Conservation (phyloP, 2,329 filamentous ascomycete species). For the Sphaceloma murrayae region DNA sequence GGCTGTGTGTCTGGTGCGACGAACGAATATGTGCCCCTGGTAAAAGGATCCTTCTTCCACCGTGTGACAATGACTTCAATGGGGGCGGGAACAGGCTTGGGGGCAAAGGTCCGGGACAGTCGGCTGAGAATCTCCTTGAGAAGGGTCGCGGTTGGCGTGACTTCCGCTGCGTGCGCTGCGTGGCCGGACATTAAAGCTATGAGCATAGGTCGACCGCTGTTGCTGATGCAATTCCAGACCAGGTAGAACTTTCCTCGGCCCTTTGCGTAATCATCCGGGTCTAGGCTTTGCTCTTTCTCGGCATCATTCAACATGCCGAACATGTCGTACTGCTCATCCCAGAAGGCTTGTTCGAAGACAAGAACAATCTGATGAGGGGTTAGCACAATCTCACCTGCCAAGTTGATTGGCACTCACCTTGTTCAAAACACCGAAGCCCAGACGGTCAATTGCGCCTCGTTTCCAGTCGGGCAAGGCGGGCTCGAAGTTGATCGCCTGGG, state of each 20-base stretch:
- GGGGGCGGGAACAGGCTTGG: constrained; percentile 58
- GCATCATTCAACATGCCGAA: constrained; percentile 82
- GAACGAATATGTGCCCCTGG: constrained; percentile 91
- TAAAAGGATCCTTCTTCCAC: constrained; percentile 84
- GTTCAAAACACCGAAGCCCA: constrained; percentile 91
- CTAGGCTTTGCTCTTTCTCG: constrained; percentile 56
- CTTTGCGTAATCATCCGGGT: constrained; percentile 67
- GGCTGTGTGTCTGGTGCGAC: constrained; percentile 72
- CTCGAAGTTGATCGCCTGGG: constrained; percentile 72
- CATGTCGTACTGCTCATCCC: constrained; percentile 83
- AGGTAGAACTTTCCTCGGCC: constrained; percentile 89
- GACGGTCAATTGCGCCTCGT: constrained; percentile 62
- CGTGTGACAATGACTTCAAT: constrained; percentile 81
- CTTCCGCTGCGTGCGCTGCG: constrained; percentile 80
- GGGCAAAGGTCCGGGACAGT: constrained; percentile 63
- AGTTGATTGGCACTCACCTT: constrained; percentile 57
- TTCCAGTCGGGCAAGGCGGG: constrained; percentile 87
- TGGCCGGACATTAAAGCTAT: constrained; percentile 94
- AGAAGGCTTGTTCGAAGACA: constrained; percentile 82
- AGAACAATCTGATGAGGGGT: constrained; percentile 65
- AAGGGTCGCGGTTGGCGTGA: constrained; percentile 62
- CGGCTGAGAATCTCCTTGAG: constrained; percentile 72
- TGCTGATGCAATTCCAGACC: constrained; percentile 93
- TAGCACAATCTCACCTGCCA: no score
- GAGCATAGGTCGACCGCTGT: constrained; percentile 72